Evolutionary conservation across 257 asterid genomes (phyloP).

Genomic region (Osmanthus fragrans): DNA sequence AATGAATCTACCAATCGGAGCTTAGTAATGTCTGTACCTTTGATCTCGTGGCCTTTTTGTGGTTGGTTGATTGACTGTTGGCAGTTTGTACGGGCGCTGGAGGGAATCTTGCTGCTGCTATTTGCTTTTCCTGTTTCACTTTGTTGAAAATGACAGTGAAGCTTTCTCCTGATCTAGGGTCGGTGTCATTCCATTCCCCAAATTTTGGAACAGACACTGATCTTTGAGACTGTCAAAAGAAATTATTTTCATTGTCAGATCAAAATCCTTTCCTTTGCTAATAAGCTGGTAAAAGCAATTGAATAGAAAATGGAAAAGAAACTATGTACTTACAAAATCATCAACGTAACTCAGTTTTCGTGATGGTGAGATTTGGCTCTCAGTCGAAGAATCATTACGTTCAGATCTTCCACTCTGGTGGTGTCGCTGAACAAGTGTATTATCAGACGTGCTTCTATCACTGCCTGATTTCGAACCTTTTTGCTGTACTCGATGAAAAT

Average conservation of each 20-base stretch:
- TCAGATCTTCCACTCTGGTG: constrained; percentile 31
- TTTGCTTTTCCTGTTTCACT: constrained; percentile 74
- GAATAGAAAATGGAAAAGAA: background rate
- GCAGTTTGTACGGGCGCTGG: constrained; percentile 32
- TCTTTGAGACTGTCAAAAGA: constrained; percentile 42
- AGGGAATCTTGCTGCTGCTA: constrained; percentile 61
- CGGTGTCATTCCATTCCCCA: constrained; percentile 73
- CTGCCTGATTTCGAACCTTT: constrained; percentile 42
- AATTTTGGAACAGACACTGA: constrained; percentile 74
- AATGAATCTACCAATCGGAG: too few species aligned
- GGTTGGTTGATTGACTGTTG: constrained; percentile 25
- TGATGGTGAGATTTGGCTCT: constrained; percentile 25
- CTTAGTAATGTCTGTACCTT: constrained; percentile 30
- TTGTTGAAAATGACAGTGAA: constrained; percentile 73
- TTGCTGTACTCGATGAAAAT: constrained; percentile 23
- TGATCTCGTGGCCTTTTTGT: constrained; percentile 28
- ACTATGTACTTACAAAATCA: constrained; percentile 45
- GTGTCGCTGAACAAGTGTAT: constrained; percentile 15
- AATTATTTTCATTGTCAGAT: background rate
- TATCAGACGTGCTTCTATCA: constrained; percentile 26
- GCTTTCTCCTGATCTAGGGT: constrained; percentile 72
- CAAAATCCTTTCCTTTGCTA: too few species aligned
- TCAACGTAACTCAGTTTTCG: constrained; percentile 33
- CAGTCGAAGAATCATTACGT: constrained; percentile 23
- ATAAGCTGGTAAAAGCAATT: background rate